Base-by-base conservation (phyloP, 306 rosid species). In the Cucurbita argyrosperma region DNA sequence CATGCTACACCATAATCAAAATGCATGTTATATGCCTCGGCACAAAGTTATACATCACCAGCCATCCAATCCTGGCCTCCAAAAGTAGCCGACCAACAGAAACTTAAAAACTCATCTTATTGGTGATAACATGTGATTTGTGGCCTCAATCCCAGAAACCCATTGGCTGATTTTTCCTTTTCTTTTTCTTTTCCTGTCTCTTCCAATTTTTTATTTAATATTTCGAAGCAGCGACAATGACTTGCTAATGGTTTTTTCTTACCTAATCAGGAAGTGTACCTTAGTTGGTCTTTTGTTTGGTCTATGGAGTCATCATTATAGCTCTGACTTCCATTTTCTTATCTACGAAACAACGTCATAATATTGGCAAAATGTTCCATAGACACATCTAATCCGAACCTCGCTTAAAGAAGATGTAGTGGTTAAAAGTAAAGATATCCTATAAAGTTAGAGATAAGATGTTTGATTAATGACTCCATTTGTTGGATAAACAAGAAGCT, bases 11-110 rank as follows among this genome's bases (percentile, higher is more conserved):
- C 90, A 84, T 83, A 86, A 88, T 88, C 90, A 88, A 59, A 90
- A 76, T 84, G 86, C 86, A 80, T 81, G 82, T 79, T 83, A 80
- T 74, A 70, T 56, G 58, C 74, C 74, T 61, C 63, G 76, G 55
- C 84, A 82, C 91, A 76, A 57, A 74, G 77, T 83, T 70, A 40
- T 72, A 70, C 57, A 80, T 79, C 80, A 82, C 82, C 66, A 88
- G 76, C 53, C 90, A 75, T 75, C 87, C 87, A 89, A 91, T 86
- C 89, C 86, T 71, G 61, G 86, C 93, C 87, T 70, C 74, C 67
- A 76, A 87, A 90, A 90, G 97, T 87, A 87, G 94, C 97, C 96
- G 96, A 93, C 98, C 74, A 49, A 69, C 58, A 26, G 57, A 69
- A 69, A 46, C 53, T 46, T 14, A 14, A 47, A 90, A 87, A 87